Evolutionary conservation across 768 basidiomycete genomes (phyloP), one percentile per base, ranked within the genome.

Genomic region (Pulveroboletus sp.): DNA sequence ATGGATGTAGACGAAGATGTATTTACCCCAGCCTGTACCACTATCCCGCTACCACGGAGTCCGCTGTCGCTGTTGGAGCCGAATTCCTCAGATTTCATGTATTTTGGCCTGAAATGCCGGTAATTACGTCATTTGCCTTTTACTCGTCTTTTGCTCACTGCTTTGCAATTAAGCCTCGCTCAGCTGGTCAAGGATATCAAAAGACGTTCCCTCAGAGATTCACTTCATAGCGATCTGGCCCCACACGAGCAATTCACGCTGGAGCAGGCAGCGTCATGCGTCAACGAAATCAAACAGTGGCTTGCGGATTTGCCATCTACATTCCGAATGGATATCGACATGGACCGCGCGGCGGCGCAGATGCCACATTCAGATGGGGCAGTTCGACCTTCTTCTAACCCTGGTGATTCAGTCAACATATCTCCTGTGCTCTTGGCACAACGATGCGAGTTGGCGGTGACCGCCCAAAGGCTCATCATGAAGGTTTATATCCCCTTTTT

Each of bases 401-500:
- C 58, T 2, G 32, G 57, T 3, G 60, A 65, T 28, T 55, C 54
- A 3, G 32, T 52, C 17, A 43, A 47, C 12, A 50, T 57, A 9
- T 71, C 75, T 8, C 68, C 72, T 1, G 58, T 70, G 9, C 70
- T 81, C 28, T 60, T 73, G 42, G 73, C 73, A 10, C 79, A 85
- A 59, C 75, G 77, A 36, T 78, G 78, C 66, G 81, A 86, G 55
- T 67, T 89, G 43, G 74, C 76, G 1, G 76, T 86, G 39, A 71
- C 79, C 44, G 80, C 82, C 5, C 75, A 86, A 55, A 68, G 79
- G 35, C 62, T 89, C 46, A 71, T 86, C 47, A 68, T 88, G 54
- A 81, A 80, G 65, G 69, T 80, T 6, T 89, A 83, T 61, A 61
- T 81, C n/a, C 87, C 88, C 0, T 86, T 88, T 66, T 65, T 88